These are phyloP conservation scores for Aegilops speltoides DNA, from an alignment of 176 grass and related monocot genomes.

Conservation along the genomic window DNA sequence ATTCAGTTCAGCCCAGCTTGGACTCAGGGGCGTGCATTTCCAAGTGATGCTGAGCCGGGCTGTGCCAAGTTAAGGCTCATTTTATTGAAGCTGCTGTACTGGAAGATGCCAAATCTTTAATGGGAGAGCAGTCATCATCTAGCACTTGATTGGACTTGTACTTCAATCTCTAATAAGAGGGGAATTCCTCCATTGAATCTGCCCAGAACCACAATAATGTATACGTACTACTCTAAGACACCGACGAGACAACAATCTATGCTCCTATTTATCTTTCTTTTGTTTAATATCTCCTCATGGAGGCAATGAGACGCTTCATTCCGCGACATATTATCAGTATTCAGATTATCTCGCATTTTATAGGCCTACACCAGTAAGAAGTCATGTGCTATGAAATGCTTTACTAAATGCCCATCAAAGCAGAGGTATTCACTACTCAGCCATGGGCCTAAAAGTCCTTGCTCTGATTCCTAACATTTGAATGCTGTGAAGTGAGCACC, in stretches of 20 bases:
- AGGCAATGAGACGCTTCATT: slow-evolving; percentile 9
- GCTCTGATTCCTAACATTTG: slow-evolving; percentile 4
- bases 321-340: slow-evolving; percentile 2
- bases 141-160: slow-evolving; percentile 48
- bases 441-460: background rate
- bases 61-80: slow-evolving; percentile 43
- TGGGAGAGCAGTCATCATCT: slow-evolving; percentile 50
- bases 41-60: slow-evolving; percentile 38
- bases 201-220: background rate
- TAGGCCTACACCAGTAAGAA: background rate
- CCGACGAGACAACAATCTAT: slow-evolving; percentile 11
- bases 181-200: slow-evolving; percentile 32
- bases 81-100: slow-evolving; percentile 49
- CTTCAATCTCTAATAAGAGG: slow-evolving; percentile 11
- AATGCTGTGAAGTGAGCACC: slow-evolving; percentile 2
- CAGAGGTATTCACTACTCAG: slow-evolving; percentile 15
- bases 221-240: slow-evolving; percentile 2
- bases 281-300: background rate
- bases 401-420: slow-evolving; percentile 24
- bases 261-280: background rate
- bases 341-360: slow-evolving; percentile 10
- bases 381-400: slow-evolving; percentile 21
- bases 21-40: slow-evolving; percentile 48
- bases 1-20: slow-evolving; percentile 43
- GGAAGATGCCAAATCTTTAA: slow-evolving; percentile 57